Evolutionary conservation across 768 basidiomycete genomes (phyloP), one percentile per base, ranked within the genome.

Genomic region (Phylloporus sp.): DNA sequence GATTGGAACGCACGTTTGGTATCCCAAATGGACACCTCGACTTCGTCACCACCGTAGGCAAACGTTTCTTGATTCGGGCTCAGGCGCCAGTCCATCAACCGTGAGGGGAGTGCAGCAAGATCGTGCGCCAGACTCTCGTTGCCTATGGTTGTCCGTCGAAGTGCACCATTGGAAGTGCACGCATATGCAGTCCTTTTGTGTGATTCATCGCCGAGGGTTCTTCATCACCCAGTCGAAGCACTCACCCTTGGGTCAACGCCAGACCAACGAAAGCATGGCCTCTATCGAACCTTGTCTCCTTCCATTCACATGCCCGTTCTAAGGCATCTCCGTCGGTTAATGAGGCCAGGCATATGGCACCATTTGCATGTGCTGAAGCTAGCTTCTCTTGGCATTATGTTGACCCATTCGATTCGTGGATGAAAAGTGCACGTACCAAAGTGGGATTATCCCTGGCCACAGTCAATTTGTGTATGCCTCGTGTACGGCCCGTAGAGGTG

Each of bases 21-120:
- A 61, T 87, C 73, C 91, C 91, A 94, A 4, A 92, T 62, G 2
- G 90, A 92, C 2, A 88, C 66, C 50, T 91, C 88, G 16, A 94
- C 88, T 68, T 94, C 91, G 55, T 92, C 84, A 3, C 91, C 91
- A 12, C 86, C 91, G 55, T 91, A 93, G 2, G 84, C 78, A 70
- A 94, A 92, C 0, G 77, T 77, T 31, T 74, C 64, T 3, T 70
- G 70, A 52, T 79, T 71, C 16, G 71, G 62, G 2, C 82, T 80
- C 22, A 89, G 60, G 28, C 76, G 75, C 86, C 88, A 90, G 48
- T 80, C 81, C 41, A 69, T 72, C n/a, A 93, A 73, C 20, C 86
- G 82, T 53, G 77, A 82, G 3, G 90, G 89, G 41, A 92, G 76
- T 9, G 72, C 72, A 7, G 76, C 71, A 49, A 71, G 64, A 35